Percentiles rank a stretch among this genome's conserved stretches.
These are phyloP conservation scores for Setaria viridis DNA, from an alignment of 202 grass and related monocot genomes.

Conservation along the genomic window DNA sequence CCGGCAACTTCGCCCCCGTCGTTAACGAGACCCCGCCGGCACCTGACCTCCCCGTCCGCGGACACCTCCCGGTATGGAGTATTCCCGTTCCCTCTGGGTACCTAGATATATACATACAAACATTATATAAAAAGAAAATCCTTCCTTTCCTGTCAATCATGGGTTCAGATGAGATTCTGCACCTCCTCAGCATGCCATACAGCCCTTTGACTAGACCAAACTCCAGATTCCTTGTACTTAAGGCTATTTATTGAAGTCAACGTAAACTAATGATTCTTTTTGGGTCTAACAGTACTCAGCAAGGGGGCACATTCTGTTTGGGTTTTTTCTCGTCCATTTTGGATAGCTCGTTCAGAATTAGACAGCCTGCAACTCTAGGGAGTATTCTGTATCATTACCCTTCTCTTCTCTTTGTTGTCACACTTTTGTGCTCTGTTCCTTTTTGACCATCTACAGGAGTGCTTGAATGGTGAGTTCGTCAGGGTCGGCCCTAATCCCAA, in stretches of 20 bases:
- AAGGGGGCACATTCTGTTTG: background rate
- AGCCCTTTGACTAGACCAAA: background rate
- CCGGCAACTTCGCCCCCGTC: conserved; percentile 85
- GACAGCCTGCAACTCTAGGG: background rate
- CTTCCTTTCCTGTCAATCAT: background rate
- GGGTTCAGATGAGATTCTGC: background rate
- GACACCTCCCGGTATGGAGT: conserved; percentile 64
- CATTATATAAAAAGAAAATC: background rate
- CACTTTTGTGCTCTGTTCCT: background rate
- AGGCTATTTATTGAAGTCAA: background rate
- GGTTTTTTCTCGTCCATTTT: background rate
- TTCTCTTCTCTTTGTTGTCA: background rate
- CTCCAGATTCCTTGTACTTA: background rate
- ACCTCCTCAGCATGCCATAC: background rate
- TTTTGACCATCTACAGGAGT: conserved; percentile 57
- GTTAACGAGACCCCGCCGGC: conserved; percentile 78
- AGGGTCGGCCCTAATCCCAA: conserved; percentile 93
- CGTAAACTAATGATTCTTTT: background rate
- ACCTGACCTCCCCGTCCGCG: conserved; percentile 64
- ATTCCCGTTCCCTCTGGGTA: no score
- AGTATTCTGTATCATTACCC: background rate
- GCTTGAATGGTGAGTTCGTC: conserved; percentile 97
- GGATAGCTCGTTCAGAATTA: background rate
- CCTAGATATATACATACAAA: background rate
- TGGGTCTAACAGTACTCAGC: background rate